Evolutionary conservation across 1,284 basidiomycete genomes (phyloP), one percentile per base, ranked within the genome.

Genomic region (Ustilago curta): DNA sequence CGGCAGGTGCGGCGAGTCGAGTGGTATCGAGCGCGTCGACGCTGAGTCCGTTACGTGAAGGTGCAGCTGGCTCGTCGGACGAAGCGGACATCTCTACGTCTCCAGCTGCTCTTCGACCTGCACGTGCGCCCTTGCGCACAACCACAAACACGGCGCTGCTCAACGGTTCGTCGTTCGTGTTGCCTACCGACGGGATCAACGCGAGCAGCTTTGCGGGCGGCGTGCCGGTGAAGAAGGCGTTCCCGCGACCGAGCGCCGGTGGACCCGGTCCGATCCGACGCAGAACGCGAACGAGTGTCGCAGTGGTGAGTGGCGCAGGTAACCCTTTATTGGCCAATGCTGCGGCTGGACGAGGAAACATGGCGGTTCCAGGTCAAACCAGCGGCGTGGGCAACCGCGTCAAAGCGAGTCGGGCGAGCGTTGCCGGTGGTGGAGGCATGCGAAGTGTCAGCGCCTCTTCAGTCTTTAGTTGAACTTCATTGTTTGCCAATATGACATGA

Each of bases 171-270:
- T 50, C 40, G 9, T 63, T 70, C 43, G 19, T 53, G 23, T 54
- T 49, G 35, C 40, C 42, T 37, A 31, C 64, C 4, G 18, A n/a
- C 12, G 45, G 61, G 6, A 50, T 70, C 45, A 59, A 59, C 31
- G 42, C 54, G 11, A 29, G 40, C 4, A 18, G 32, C 2, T 51
- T 59, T 48, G 42, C 11, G 4, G 25, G 29, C 2, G 25, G 29
- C 2, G 60, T 58, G 1, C 60, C 70, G 9, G 50, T 54, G 4
- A 64, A 67, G 18, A 74, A 74, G 47, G 53, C 71, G 11, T 74
- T 74, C 37, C 71, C 71, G 0, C n/a, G 62, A 2, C 71, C 71
- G 4, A 62, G 58, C 19, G 71, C 71, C 3, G 71, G 71, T 18
- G 71, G 71, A 18, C 71, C 71, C 1, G 71, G 71, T 1, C 71